phyloP scores from a whole-genome alignment of 352 stramenopile genomes.

The Phytophthora fragariae region DNA sequence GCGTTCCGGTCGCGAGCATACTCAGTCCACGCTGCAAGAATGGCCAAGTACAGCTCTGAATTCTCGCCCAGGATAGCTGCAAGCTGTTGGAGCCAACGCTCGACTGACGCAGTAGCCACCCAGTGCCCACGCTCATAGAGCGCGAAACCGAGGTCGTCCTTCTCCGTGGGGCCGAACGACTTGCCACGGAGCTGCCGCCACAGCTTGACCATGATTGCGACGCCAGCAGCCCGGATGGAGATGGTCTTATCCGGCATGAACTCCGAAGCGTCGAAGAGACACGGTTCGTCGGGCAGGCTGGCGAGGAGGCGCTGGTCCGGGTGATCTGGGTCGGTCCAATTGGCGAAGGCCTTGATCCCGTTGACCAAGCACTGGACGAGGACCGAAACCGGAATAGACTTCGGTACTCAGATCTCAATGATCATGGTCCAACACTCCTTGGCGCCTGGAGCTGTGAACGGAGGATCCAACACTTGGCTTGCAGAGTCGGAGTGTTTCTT shows the following conservation, averaged over 20 bases:
- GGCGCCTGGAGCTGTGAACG: not conserved
- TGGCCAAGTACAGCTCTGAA: not conserved
- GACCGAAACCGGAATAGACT: not conserved
- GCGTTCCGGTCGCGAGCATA: not conserved
- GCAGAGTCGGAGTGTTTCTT: not conserved
- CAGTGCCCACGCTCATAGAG: not conserved
- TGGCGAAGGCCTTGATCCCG: not conserved
- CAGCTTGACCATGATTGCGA: not conserved
- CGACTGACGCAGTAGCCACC: not conserved
- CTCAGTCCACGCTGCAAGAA: not conserved
- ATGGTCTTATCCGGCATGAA: not conserved
- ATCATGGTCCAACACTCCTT: not conserved
- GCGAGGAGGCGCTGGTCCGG: not conserved
- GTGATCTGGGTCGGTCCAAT: not conserved
- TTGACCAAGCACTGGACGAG: not conserved
- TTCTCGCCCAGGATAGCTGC: not conserved
- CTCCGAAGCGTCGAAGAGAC: not conserved
- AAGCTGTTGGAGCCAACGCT: not conserved
- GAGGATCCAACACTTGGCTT: not conserved
- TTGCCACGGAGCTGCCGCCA: not conserved
- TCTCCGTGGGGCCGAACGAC: not conserved
- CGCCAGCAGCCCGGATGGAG: not conserved
- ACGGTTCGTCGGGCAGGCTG: not conserved
- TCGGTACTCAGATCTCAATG: not conserved
- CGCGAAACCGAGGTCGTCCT: not conserved